phyloP scores from a whole-genome alignment of 2,329 filamentous ascomycete species.

The Talaromyces piceae region DNA sequence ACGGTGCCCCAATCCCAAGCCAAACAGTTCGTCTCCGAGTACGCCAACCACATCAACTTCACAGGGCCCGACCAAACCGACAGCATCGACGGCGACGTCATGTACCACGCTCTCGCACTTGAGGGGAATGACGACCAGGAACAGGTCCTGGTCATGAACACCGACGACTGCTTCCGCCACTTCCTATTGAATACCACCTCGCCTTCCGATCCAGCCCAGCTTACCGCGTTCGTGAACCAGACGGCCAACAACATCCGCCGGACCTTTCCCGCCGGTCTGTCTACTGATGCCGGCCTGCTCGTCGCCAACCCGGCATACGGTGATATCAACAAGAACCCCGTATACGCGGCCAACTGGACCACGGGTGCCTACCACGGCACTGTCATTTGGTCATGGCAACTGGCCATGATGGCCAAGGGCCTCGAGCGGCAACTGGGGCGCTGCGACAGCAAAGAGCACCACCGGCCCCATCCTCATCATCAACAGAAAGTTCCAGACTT shows the following conservation, averaged over 20 bases:
- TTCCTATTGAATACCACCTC: slow-evolving; percentile 55
- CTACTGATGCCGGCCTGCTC: slow-evolving; percentile 49
- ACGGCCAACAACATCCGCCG: slow-evolving; percentile 51
- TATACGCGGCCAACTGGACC: slow-evolving; percentile 47
- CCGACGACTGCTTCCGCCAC: slow-evolving; percentile 56
- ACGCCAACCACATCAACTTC: slow-evolving; percentile 39
- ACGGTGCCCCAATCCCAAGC: slow-evolving; percentile 41
- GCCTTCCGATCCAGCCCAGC: slow-evolving; percentile 47
- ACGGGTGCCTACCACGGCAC: slow-evolving; percentile 57
- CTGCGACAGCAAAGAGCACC: slow-evolving; percentile 37
- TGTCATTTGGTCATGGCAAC: slow-evolving; percentile 58
- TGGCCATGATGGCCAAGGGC: slow-evolving; percentile 58
- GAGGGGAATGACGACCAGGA: slow-evolving; percentile 45
- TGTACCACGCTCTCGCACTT: slow-evolving; percentile 51
- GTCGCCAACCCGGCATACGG: slow-evolving; percentile 57
- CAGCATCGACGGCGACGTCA: slow-evolving; percentile 38
- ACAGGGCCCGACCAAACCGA: slow-evolving; percentile 38
- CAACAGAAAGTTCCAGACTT: slow-evolving; percentile 37
- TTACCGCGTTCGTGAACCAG: slow-evolving; percentile 50
- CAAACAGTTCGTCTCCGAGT: slow-evolving; percentile 40
- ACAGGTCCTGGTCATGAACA: slow-evolving; percentile 54
- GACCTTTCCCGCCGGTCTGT: slow-evolving; percentile 53
- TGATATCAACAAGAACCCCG: slow-evolving; percentile 34
- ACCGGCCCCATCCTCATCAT: no score
- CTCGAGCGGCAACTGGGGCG: slow-evolving; percentile 51